Evolutionary conservation across 768 basidiomycete species (phyloP).

Genomic region (Phlebiopsis flavidoalba): DNA sequence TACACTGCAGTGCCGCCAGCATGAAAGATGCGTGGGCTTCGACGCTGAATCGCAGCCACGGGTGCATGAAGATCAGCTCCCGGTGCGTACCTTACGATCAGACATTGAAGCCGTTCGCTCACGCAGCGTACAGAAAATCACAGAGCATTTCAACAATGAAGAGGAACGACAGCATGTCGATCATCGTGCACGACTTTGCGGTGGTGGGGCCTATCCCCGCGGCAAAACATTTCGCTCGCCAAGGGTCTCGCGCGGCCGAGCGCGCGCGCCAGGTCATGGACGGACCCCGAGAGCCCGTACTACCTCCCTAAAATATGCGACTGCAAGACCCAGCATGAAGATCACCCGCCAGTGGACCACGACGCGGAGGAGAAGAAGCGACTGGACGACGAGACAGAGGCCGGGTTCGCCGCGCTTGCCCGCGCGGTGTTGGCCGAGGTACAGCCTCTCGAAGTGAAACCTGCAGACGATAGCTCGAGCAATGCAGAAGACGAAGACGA

Average conservation of each 20-base stretch:
- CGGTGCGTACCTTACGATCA: conserved; percentile 30
- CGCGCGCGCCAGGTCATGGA: conserved; percentile 49
- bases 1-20: no score
- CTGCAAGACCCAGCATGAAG: conserved; percentile 24
- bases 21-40: no score
- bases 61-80: conserved; percentile 49
- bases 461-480: neutral
- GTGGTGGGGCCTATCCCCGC: conserved; percentile 61
- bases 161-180: conserved; percentile 47
- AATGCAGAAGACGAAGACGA: neutral
- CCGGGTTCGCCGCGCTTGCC: conserved; percentile 44
- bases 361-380: conserved; percentile 18
- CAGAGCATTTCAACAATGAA: conserved; percentile 39
- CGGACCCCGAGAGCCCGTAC: conserved; percentile 40
- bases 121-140: conserved; percentile 30
- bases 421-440: conserved; percentile 13
- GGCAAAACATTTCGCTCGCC: conserved; percentile 50
- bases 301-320: conserved; percentile 39
- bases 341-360: neutral
- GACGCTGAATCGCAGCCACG: conserved; percentile 55
- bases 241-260: conserved; percentile 66
- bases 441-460: neutral
- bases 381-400: conserved; percentile 41
- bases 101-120: neutral
- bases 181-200: conserved; percentile 52